phyloP scores from a whole-genome alignment of 495 filamentous ascomycete genomes.

The Tuber borchii region DNA sequence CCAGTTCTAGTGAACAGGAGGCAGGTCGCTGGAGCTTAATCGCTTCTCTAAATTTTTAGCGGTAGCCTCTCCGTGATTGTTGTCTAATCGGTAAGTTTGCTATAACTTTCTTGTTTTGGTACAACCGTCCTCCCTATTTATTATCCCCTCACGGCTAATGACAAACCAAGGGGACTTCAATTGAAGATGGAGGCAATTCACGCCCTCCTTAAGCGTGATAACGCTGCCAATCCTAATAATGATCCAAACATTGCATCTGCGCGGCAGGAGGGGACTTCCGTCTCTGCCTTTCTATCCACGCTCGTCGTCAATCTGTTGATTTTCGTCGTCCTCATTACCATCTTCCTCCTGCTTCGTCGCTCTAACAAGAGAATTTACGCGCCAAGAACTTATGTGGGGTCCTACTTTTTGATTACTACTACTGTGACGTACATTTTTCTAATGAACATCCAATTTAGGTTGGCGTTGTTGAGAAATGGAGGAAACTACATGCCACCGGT shows the following conservation, averaged over 20 bases:
- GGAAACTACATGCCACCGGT: slow-evolving; percentile 26
- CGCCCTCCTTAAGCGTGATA: slow-evolving; percentile 1
- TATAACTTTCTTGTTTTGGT: background rate
- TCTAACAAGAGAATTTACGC: slow-evolving; percentile 72
- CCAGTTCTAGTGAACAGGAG: background rate
- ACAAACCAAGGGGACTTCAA: background rate
- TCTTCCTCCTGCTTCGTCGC: slow-evolving; percentile 72
- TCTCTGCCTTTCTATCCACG: slow-evolving; percentile 60
- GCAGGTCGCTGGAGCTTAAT: background rate
- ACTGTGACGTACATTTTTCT: slow-evolving; percentile 2
- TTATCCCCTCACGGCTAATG: background rate
- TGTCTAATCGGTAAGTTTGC: background rate
- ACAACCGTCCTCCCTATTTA: background rate
- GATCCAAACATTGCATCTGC: slow-evolving; percentile 40
- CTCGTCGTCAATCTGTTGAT: slow-evolving; percentile 62
- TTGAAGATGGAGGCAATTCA: slow-evolving; percentile 26
- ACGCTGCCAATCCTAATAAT: slow-evolving; percentile 15
- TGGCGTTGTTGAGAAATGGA: slow-evolving; percentile 35
- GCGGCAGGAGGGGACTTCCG: slow-evolving; percentile 22
- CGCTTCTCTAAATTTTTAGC: background rate
- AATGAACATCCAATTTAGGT: background rate
- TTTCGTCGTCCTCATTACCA: slow-evolving; percentile 56
- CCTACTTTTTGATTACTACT: slow-evolving; percentile 24
- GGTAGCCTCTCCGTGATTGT: background rate
- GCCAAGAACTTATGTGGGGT: slow-evolving; percentile 79